Evolutionary conservation across 495 filamentous ascomycete genomes (phyloP).

Genomic region (Penicillium riverlandense): DNA sequence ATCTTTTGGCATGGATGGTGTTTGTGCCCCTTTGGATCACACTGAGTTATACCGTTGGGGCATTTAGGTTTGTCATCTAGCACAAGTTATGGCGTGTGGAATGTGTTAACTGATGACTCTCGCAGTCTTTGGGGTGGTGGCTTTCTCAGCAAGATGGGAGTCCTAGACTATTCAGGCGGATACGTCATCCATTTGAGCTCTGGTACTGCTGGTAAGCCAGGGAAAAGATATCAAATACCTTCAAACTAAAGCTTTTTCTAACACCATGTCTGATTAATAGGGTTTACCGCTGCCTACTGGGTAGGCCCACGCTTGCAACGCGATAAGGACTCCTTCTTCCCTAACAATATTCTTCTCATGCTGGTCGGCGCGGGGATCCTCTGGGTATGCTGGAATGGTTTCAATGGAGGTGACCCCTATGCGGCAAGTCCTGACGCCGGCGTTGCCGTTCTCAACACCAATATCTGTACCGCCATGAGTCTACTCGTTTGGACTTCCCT

Average conservation of each 20-base stretch:
- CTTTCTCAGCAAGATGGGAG: conserved; percentile 43
- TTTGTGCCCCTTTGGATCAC: conserved; percentile 53
- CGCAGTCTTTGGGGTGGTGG: conserved; percentile 49
- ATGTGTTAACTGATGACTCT: neutral
- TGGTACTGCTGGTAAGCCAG: conserved; percentile 34
- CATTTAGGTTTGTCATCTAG: conserved; percentile 11
- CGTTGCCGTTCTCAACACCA: conserved; percentile 52
- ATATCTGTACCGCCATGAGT: conserved; percentile 46
- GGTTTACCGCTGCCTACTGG: conserved; percentile 47
- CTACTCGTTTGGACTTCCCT: conserved; percentile 41
- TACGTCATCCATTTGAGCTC: conserved; percentile 54
- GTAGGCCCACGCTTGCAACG: conserved; percentile 43
- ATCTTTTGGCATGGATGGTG: conserved; percentile 50
- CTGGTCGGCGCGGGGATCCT: conserved; percentile 48
- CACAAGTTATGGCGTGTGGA: conserved; percentile 17
- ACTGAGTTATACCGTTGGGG: conserved; percentile 22
- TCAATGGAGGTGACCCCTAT: conserved; percentile 53
- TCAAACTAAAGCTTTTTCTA: neutral
- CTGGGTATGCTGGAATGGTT: conserved; percentile 55
- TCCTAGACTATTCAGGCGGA: conserved; percentile 52
- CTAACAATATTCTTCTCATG: conserved; percentile 45
- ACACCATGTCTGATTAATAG: conserved; percentile 4
- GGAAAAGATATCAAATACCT: neutral
- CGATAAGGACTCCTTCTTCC: conserved; percentile 43
- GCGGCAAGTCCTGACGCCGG: conserved; percentile 47